Base-by-base conservation (phyloP, 768 basidiomycete genomes). In the Daedaleopsis nitida region DNA sequence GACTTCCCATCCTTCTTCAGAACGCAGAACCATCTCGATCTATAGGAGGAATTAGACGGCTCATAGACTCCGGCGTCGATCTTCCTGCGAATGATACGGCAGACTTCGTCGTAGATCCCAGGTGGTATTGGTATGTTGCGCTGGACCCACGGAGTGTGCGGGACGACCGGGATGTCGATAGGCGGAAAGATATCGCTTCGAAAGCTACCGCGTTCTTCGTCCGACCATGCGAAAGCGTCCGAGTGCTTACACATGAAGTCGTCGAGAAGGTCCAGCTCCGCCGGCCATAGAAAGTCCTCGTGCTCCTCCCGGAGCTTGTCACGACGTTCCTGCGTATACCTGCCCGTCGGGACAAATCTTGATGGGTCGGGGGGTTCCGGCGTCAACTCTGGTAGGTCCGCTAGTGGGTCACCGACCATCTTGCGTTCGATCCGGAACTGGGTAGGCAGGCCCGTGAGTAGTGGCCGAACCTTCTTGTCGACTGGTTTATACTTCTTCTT, bases 201-300 rank as follows among this genome's bases (percentile, higher is more conserved):
- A 55, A 80, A 79, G 0, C 49, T 34, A 1, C 81, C 78, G 12
- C 69, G 66, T 55, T 82, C 75, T 0, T 24, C 1, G 9, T 80
- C 74, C 1, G 71, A 58, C 78, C 76, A 82, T 0, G 80, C 77
- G 21, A 82, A 76, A 0, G 60, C 75, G 0, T 35, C n/a, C 38
- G 58, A 51, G 27, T 63, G 62, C 48, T 32, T 21, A 10, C 23
- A 21, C 13, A 81, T 66, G 2, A 78, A 49, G 27, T 77, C 34
- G 34, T 52, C 32, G 12, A 52, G 14, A 12, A 52, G 6, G 14
- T 34, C 34, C 4, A 52, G 51, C 17, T 52, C 51, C 4, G 5
- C 51, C 5, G 51, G 14, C 9, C n/a, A 6, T 7, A 45, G 44
- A 8, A 8, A 45, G 9, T 45, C 37, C 6, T 45, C 9, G 19